Evolutionary conservation across 78 protist genomes (phyloP).

Genomic region (Mastigamoeba balamuthi): DNA sequence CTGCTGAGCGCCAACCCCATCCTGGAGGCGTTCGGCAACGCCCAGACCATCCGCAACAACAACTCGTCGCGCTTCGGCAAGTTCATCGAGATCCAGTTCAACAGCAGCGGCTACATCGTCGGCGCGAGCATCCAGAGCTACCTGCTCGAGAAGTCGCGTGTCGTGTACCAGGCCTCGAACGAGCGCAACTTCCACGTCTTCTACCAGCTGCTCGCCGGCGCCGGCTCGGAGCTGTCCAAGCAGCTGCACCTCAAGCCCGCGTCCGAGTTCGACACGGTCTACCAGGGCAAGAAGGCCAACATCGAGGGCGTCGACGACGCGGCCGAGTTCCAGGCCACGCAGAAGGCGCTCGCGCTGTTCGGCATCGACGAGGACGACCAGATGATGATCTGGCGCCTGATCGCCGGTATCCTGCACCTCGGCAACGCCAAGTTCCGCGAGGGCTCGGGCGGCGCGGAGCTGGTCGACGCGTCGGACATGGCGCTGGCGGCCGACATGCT

Average conservation of each 20-base stretch:
- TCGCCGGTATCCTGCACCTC: constrained; percentile 74
- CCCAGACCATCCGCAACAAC: constrained; percentile 76
- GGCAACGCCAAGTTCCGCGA: constrained; percentile 65
- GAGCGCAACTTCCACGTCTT: constrained; percentile 91
- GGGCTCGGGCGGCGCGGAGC: constrained; percentile 28
- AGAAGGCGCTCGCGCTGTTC: constrained; percentile 49
- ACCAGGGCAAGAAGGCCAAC: neutral
- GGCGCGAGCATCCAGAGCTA: constrained; percentile 85
- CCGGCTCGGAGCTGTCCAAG: constrained; percentile 8
- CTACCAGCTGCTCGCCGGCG: constrained; percentile 75
- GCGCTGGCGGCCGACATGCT: constrained; percentile 29
- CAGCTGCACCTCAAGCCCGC: constrained; percentile 30
- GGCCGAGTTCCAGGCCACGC: constrained; percentile 26
- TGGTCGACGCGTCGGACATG: constrained; percentile 25
- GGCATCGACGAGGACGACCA: constrained; percentile 63
- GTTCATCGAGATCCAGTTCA: constrained; percentile 88
- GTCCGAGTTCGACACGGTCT: constrained; percentile 9
- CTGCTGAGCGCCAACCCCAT: constrained; percentile 60
- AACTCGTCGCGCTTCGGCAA: constrained; percentile 88
- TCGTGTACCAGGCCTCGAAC: constrained; percentile 58
- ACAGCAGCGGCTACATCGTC: constrained; percentile 66
- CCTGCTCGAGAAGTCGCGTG: constrained; percentile 87
- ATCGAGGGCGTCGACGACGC: constrained; percentile 59
- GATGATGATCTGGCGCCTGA: constrained; percentile 3
- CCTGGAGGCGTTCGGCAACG: constrained; percentile 88